Base-by-base conservation (phyloP, 352 stramenopile genomes). In the Plasmopara viticola region DNA sequence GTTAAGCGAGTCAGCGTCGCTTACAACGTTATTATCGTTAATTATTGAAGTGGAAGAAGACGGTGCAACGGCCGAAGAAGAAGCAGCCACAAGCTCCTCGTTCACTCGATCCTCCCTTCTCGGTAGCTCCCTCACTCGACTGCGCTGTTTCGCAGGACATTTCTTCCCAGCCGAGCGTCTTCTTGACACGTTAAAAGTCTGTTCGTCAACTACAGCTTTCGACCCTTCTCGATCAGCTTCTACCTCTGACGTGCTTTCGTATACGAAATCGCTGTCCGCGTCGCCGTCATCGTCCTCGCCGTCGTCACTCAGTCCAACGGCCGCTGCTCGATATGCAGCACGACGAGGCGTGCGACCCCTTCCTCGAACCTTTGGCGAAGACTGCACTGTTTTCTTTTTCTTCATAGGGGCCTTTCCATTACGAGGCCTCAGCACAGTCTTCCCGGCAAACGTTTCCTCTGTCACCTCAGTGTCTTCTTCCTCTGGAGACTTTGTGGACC, bases 241-340 rank as follows among this genome's bases (percentile, higher is more conserved):
- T 25, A 72, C 62, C 2, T 79, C 66, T 9, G 51, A 60, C 12
- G 51, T 45, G 14, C 58, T 69, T 4, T 77, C 69, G 8, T 54
- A 68, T 6, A 72, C 66, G 31, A 81, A 84, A 51, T 81, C 73
- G 40, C 70, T 81, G 51, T 85, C 74, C 14, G 13, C 50, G 39
- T 83, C 66, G 28, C 68, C 56, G 2, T 66, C 62, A 28, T 39
- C 29, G 2, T 66, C 62, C n/a, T 39, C 29, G 20, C 56, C 55
- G 25, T 60, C 55, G 17, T 55, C 56, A 39, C 55, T 56, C 17
- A 40, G 37, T 44, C 39, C 6, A 55, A 49, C 12, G 25, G 33
- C 33, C 4, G 13, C 18, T 33, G 38, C 49, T 4, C 25, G 42
- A 34, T 44, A 59, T 20, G 35, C 25, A 17, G 52, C 31, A 31